Base-by-base conservation (phyloP, 345 rosid species). In the Zanthoxylum bungeanum region DNA sequence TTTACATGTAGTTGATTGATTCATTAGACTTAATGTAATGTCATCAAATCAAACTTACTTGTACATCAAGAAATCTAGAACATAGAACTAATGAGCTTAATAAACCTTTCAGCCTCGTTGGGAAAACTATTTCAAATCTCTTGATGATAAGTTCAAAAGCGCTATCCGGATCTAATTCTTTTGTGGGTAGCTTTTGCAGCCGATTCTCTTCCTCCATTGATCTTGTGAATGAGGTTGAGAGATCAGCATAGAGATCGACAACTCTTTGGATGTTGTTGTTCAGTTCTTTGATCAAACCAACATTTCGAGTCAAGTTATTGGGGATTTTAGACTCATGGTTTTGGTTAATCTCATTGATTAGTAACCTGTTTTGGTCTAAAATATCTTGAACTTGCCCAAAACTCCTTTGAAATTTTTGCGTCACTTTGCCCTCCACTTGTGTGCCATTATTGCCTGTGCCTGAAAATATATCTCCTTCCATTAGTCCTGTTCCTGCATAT, bases 311-410 rank as follows among this genome's bases (percentile, higher is more conserved):
- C 77, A 93, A 77, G 79, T 87, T 86, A 74, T 88, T 93, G 0
- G 90, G 93, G 78, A 85, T 81, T 78, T 84, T 93, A 0, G 97
- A 93, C 74, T 88, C 97, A 4, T 93, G 97, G 73, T 93, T 93
- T 69, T 85, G 92, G 76, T 91, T 91, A 66, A 93, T 93, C 86
- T 88, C 86, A 56, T 88, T 89, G 77, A 93, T 93, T 60, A 93
- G 83, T 70, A 89, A 25, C 86, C 92, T 81, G 74, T 93, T 93
- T 55, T 91, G 94, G 77, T 93, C 97, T 64, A 91, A 71, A 68
- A 93, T 88, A 75, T 84, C 79, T 69, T 91, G 94, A 57, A 93
- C 97, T 60, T 91, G 91, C 70, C 81, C 88, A 76, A 93, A 89
- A 66, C 87, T 91, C 83, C 85, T 88, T 66, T 89, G 93, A 68